phyloP scores from a whole-genome alignment of 345 rosid genomes.

The Salix arbutifolia region DNA sequence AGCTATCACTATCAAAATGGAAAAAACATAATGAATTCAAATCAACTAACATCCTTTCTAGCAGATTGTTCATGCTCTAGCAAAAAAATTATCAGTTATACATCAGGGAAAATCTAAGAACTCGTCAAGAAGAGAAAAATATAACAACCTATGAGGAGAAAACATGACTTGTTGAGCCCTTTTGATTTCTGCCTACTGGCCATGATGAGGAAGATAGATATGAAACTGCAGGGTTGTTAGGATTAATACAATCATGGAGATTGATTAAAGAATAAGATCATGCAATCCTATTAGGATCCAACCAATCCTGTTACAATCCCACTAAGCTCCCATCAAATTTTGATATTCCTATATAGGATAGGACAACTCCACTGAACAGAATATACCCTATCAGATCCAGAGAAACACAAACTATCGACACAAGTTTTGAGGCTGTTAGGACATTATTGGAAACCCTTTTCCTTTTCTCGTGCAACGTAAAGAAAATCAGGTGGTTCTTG shows the following conservation, averaged over 20 bases:
- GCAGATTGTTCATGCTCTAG: not conserved
- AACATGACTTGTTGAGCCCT: slow-evolving; percentile 60
- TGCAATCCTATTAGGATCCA: not conserved
- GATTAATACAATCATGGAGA: not conserved
- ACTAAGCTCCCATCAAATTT: not conserved
- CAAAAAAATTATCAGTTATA: not conserved
- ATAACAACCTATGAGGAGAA: slow-evolving; percentile 65
- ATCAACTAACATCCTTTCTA: not conserved
- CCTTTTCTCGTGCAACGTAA: not conserved
- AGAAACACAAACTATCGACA: not conserved
- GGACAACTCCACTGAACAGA: not conserved
- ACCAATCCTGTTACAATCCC: not conserved
- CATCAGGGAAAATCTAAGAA: not conserved
- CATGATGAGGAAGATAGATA: slow-evolving; percentile 20
- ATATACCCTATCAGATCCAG: not conserved
- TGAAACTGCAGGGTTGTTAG: not conserved
- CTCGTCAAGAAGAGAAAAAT: not conserved
- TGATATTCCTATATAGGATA: not conserved
- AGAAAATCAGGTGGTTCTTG: not conserved
- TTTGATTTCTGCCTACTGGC: slow-evolving; percentile 29
- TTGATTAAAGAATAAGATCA: not conserved
- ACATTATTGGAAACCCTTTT: not conserved
- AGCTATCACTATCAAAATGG: slow-evolving; percentile 44
- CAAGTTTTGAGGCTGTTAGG: not conserved
- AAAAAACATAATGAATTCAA: not conserved